Evolutionary conservation across 106 monocot species (phyloP).

Genomic region (Amphibolis antarctica): DNA sequence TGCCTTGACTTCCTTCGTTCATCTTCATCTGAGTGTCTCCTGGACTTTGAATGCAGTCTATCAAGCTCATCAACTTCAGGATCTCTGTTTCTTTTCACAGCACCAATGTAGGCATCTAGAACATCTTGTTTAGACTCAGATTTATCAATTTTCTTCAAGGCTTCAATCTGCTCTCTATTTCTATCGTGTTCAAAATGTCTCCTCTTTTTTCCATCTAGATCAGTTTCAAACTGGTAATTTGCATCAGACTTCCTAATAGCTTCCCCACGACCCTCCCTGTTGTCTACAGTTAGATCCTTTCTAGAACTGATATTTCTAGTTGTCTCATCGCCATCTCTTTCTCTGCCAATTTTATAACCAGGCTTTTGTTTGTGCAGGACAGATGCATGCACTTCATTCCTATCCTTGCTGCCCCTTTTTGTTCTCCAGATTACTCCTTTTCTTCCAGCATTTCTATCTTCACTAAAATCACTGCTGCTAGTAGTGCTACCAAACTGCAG

Average conservation of each 20-base stretch:
- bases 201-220: not conserved
- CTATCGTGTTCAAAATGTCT: not conserved
- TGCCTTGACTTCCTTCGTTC: constrained; percentile 8
- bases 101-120: constrained; percentile 4
- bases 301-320: not conserved
- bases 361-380: not conserved
- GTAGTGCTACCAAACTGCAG: constrained; percentile 6
- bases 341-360: not conserved
- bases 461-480: constrained; percentile 6
- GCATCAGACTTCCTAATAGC: not conserved
- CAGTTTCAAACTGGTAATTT: not conserved
- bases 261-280: not conserved
- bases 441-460: constrained; percentile 3
- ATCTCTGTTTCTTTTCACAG: constrained; percentile 10
- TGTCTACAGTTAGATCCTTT: not conserved
- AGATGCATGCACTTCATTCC: not conserved
- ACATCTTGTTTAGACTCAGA: constrained; percentile 3
- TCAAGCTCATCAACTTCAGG: constrained; percentile 3
- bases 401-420: not conserved
- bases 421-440: constrained; percentile 5
- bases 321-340: not conserved
- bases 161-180: not conserved
- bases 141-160: not conserved
- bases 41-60: constrained; percentile 1
- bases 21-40: constrained; percentile 1